phyloP scores from a whole-genome alignment of 192 early-diverging fungal species.

The Gryganskiella cystojenkinii region DNA sequence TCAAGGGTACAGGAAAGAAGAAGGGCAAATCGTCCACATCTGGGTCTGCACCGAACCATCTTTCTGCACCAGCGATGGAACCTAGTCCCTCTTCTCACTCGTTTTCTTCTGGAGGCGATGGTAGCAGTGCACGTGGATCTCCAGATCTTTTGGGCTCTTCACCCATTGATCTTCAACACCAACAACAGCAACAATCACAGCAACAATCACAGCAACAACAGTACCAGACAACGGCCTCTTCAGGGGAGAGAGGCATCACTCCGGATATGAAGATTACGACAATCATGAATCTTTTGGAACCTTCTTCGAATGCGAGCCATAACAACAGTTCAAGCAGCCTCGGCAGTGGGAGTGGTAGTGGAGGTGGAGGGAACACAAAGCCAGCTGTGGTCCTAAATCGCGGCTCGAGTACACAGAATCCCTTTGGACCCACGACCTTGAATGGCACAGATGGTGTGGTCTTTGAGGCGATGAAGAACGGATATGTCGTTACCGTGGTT shows the following conservation, averaged over 20 bases:
- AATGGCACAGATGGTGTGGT: constrained; percentile 69
- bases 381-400: constrained; percentile 69
- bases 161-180: constrained; percentile 10
- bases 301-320: constrained; percentile 14
- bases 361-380: constrained; percentile 46
- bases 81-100: constrained; percentile 5
- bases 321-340: not conserved
- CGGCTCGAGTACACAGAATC: constrained; percentile 72
- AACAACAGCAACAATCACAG: constrained; percentile 4
- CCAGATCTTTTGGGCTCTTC: constrained; percentile 18
- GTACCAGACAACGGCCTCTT: constrained; percentile 2
- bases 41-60: not conserved
- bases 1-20: constrained; percentile 9
- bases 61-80: not conserved
- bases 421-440: constrained; percentile 77
- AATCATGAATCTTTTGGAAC: constrained; percentile 29
- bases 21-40: not conserved
- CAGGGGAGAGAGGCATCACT: constrained; percentile 32
- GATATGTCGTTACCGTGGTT: constrained; percentile 67
- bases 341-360: constrained; percentile 30
- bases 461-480: constrained; percentile 75
- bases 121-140: constrained; percentile 15
- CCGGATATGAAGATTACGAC: constrained; percentile 47
- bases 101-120: constrained; percentile 6
- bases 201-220: not conserved